Base-by-base conservation (phyloP, 192 early-diverging fungal species). In the Chytriomyces sp. region DNA sequence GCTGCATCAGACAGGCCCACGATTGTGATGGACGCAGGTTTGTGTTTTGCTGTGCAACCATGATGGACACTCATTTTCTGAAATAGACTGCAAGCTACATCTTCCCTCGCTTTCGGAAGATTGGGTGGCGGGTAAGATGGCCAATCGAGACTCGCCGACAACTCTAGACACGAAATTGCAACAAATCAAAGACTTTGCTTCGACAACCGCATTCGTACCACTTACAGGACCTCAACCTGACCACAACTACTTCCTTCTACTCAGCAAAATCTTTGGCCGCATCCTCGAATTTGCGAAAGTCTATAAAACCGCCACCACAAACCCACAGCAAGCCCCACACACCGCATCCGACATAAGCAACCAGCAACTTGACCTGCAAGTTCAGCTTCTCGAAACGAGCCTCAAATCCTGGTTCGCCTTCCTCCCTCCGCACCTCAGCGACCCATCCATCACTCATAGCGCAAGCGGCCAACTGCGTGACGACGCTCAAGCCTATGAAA, bases 251-350 rank as follows among this genome's bases (percentile, higher is more conserved):
- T 82, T 74, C 53, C 39, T 78, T 28, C 68, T 82, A 26, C 70
- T 85, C 44, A 59, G 72, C 17, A 78, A 82, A 39, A 75, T 85
- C 6, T 81, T 81, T 59, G 82, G 82, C 58, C 77, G 77, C 39
- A 77, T 84, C n/a, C 30, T 84, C 19, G 77, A 78, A 34, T 79
- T 75, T 58, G 53, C 72, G 53, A 79, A 77, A 55, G 37, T 64
- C 0, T 59, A 75, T 55, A 77, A 77, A 40, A 67, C 38, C 8
- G 44, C 44, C 14, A 49, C 44, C 14, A 49, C 44, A 2, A 14
- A 49, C 22, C 44, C 44, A 3, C 44, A 14, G 22, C 14, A 14
- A 14, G 44, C 44, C 44, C 44, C 14, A 22, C 44, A 49, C 22
- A n/a, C 3, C 1, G 17, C 44, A 49, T 14, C 44, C 14, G 49